These are phyloP conservation scores for Rehmannia glutinosa DNA, from an alignment of 257 asterid genomes.

Conservation along the genomic window DNA sequence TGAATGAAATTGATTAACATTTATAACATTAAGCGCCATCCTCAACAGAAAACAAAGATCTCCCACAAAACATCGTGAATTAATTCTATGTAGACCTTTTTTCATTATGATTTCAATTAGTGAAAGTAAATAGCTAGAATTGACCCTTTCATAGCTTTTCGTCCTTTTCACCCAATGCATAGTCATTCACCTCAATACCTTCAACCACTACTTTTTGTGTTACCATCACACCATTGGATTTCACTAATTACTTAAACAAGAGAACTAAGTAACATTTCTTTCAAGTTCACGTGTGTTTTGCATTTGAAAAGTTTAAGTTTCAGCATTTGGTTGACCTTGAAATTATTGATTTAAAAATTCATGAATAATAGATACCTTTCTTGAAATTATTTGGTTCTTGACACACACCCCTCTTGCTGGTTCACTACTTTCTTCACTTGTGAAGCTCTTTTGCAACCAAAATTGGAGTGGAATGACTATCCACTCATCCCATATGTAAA, in stretches of 20 bases:
- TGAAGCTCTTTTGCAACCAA: conserved; percentile 1
- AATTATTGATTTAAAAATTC: neutral
- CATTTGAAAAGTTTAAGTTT: neutral
- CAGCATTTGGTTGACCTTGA: neutral
- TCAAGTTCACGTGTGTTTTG: too few relatives aligned
- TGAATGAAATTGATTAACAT: too few relatives aligned
- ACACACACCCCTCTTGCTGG: too few relatives aligned
- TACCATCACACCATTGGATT: neutral
- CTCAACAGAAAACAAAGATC: too few relatives aligned
- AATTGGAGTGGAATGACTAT: neutral
- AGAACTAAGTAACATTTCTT: neutral
- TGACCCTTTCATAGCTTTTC: neutral
- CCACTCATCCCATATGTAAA: neutral
- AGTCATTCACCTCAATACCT: conserved; percentile 6
- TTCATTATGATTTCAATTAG: neutral
- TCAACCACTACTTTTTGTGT: neutral
- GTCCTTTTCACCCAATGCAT: neutral
- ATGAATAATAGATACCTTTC: conserved; percentile 1
- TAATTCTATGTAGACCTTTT: neutral
- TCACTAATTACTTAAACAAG: neutral
- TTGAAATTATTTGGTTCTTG: neutral
- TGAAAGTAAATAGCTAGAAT: neutral
- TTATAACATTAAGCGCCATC: too few relatives aligned
- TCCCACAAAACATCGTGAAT: neutral
- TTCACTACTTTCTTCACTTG: neutral